Percentiles rank a stretch among this genome's conserved stretches.
These are phyloP conservation scores for Lactifluus hygrophoroides DNA, from an alignment of 768 basidiomycete genomes.

Conservation along the genomic window DNA sequence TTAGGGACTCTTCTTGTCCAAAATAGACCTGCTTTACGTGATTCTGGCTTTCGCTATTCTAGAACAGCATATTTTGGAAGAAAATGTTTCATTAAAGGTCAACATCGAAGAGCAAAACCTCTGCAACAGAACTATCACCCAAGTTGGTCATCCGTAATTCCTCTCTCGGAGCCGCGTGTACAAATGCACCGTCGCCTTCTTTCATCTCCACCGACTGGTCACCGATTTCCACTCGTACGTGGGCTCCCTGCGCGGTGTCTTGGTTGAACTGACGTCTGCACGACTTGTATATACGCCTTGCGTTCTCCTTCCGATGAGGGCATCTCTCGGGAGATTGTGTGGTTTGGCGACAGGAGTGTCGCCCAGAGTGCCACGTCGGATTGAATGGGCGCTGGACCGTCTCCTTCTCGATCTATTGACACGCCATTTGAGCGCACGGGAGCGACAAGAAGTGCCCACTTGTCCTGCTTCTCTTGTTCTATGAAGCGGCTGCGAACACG, in stretches of 20 bases:
- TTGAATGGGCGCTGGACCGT: constrained; percentile 77
- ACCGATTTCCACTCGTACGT: constrained; percentile 41
- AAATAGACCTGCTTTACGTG: too few relatives aligned
- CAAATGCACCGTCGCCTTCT: constrained; percentile 86
- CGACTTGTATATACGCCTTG: constrained; percentile 78
- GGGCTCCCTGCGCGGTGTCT: constrained; percentile 45
- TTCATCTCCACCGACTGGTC: constrained; percentile 44
- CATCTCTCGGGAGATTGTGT: constrained; percentile 46
- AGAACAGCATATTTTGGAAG: background rate
- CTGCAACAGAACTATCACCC: constrained; percentile 56
- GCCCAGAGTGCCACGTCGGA: constrained; percentile 65
- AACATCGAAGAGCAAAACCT: constrained; percentile 76
- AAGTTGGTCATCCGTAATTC: constrained; percentile 48
- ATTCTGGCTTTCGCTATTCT: background rate
- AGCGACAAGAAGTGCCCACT: constrained; percentile 62
- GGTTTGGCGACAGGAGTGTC: constrained; percentile 53
- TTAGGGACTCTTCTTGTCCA: too few relatives aligned
- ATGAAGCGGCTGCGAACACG: constrained; percentile 46
- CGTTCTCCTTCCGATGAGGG: constrained; percentile 25
- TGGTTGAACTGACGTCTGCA: constrained; percentile 74
- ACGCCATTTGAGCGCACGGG: constrained; percentile 52
- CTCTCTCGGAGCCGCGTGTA: constrained; percentile 41
- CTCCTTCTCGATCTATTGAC: constrained; percentile 47
- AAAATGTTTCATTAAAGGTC: constrained; percentile 30
- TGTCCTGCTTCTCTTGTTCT: constrained; percentile 29